phyloP scores from a whole-genome alignment of 2,329 filamentous ascomycete species.

The Xylaria sp. region DNA sequence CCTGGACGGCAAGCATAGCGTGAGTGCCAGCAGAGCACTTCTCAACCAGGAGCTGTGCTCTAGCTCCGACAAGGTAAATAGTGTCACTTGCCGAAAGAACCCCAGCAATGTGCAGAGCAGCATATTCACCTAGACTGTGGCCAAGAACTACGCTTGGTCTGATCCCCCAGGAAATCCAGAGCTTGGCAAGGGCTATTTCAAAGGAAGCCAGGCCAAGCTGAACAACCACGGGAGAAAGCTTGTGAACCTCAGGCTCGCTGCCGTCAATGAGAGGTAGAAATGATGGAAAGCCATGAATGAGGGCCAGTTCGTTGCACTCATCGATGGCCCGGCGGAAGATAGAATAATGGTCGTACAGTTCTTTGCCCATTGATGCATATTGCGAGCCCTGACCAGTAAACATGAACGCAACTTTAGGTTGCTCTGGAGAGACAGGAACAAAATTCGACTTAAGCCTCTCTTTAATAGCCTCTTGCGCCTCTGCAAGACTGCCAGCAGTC shows the following conservation, averaged over 20 bases:
- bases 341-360: slow-evolving; percentile 60
- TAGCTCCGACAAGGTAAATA: slow-evolving; percentile 75
- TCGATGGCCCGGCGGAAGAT: slow-evolving; percentile 65
- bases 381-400: slow-evolving; percentile 69
- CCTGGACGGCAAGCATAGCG: slow-evolving; percentile 64
- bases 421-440: slow-evolving; percentile 55
- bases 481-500: slow-evolving; percentile 54
- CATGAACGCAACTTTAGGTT: slow-evolving; percentile 63
- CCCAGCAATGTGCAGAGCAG: slow-evolving; percentile 76
- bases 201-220: slow-evolving; percentile 66
- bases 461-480: slow-evolving; percentile 57
- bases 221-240: slow-evolving; percentile 61
- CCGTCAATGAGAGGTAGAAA: slow-evolving; percentile 65
- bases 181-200: slow-evolving; percentile 66
- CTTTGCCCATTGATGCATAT: slow-evolving; percentile 62
- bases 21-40: slow-evolving; percentile 75
- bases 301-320: slow-evolving; percentile 65
- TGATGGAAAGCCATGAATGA: slow-evolving; percentile 65
- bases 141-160: slow-evolving; percentile 66
- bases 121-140: slow-evolving; percentile 78
- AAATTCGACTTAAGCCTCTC: slow-evolving; percentile 57
- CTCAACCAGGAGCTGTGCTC: slow-evolving; percentile 72
- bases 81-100: slow-evolving; percentile 77
- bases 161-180: slow-evolving; percentile 69
- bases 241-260: slow-evolving; percentile 56